A percentile compares a stretch with the other conserved stretches of the same genome.
phyloP scores from a whole-genome alignment of 495 filamentous ascomycete genomes.

The Lophium mytilinum region DNA sequence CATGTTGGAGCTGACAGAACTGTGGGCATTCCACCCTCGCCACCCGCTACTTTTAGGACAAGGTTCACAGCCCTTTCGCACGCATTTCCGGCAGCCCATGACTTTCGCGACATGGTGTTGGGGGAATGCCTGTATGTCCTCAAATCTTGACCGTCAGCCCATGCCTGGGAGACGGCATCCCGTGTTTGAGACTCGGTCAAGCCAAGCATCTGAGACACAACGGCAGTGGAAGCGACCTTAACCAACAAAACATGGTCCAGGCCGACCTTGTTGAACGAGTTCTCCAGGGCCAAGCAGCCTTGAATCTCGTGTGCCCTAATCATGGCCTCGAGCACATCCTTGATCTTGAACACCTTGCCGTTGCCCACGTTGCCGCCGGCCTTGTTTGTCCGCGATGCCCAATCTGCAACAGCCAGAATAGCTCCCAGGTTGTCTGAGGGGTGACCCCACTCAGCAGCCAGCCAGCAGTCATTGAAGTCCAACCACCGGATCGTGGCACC shows the following conservation, averaged over 20 bases:
- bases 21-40: slow-evolving; percentile 82
- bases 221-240: slow-evolving; percentile 93
- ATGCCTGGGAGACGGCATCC: slow-evolving; percentile 92
- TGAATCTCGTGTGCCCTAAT: slow-evolving; percentile 99
- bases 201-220: slow-evolving; percentile 89
- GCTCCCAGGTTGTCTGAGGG: slow-evolving; percentile 95
- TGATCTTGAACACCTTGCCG: slow-evolving; percentile 78
- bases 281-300: slow-evolving; percentile 90
- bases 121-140: slow-evolving; percentile 95
- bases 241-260: slow-evolving; percentile 96
- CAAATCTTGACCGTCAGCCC: slow-evolving; percentile 92
- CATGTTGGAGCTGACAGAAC: slow-evolving; percentile 88
- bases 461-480: slow-evolving; percentile 99
- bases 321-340: slow-evolving; percentile 93
- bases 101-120: slow-evolving; percentile 99
- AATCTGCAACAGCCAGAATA: slow-evolving; percentile 93
- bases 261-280: slow-evolving; percentile 97
- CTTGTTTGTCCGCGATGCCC: slow-evolving; percentile 92
- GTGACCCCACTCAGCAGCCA: slow-evolving; percentile 97
- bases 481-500: slow-evolving; percentile 97
- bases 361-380: slow-evolving; percentile 77
- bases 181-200: slow-evolving; percentile 83
- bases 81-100: slow-evolving; percentile 96
- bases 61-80: slow-evolving; percentile 96
- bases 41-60: slow-evolving; percentile 84